Conservation (phyloP, 2,329 filamentous ascomycete genomes). For the Escovopsis weberi region DNA sequence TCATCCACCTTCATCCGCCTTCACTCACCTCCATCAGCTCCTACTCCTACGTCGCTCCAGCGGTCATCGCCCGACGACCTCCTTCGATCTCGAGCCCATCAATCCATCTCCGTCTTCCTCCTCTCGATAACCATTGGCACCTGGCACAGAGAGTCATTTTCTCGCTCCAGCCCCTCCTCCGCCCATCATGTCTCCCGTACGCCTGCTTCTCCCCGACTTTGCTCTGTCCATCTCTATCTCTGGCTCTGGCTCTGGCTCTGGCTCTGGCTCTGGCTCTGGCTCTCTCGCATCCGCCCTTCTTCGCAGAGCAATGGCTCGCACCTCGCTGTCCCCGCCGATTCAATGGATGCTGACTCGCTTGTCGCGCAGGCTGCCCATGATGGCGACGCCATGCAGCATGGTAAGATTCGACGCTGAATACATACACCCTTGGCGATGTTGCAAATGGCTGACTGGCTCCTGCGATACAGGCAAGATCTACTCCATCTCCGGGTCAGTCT, state of each 20-base stretch:
- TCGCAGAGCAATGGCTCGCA: slow-evolving; percentile 10
- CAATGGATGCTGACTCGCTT: slow-evolving; percentile 10
- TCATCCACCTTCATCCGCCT: slow-evolving; percentile 20
- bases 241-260: neutral
- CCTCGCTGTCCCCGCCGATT: slow-evolving; percentile 10
- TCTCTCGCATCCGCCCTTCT: slow-evolving; percentile 5
- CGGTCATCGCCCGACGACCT: slow-evolving; percentile 14
- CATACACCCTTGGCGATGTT: too few species aligned
- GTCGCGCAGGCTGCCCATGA: slow-evolving; percentile 18
- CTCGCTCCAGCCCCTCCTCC: slow-evolving; percentile 14
- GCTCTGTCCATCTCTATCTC: slow-evolving; percentile 3
- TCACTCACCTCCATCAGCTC: too few species aligned
- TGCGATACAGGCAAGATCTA: slow-evolving; percentile 39
- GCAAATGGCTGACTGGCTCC: slow-evolving; percentile 11
- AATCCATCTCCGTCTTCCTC: too few species aligned
- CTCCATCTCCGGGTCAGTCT: slow-evolving; percentile 45
- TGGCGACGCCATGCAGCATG: slow-evolving; percentile 23
- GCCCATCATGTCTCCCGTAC: slow-evolving; percentile 42
- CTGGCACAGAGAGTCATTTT: slow-evolving; percentile 9
- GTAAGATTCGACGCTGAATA: slow-evolving; percentile 21
- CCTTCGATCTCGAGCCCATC: slow-evolving; percentile 8
- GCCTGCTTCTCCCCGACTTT: slow-evolving; percentile 15
- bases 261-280: neutral
- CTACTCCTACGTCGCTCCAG: slow-evolving; percentile 16
- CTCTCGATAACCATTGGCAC: slow-evolving; percentile 5